phyloP scores from a whole-genome alignment of 805 yeast genomes.

The Candida adriatica region DNA sequence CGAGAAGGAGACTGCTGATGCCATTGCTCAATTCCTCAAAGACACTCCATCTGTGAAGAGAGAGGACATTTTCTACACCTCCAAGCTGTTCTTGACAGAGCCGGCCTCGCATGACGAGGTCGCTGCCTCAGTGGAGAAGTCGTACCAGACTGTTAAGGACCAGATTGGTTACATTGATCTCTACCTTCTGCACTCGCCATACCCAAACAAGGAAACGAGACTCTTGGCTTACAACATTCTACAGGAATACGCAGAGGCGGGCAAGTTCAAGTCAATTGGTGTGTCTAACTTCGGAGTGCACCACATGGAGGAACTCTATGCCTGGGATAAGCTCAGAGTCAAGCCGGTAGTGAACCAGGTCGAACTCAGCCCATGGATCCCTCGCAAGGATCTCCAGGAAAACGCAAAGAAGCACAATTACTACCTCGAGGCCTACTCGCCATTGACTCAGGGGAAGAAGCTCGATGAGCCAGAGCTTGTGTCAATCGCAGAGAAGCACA shows the following conservation, averaged over 20 bases:
- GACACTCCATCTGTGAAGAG: constrained; percentile 45
- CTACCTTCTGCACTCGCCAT: constrained; percentile 61
- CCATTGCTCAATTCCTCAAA: constrained; percentile 42
- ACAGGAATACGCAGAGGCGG: constrained; percentile 61
- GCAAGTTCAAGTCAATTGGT: constrained; percentile 61
- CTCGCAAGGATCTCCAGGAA: constrained; percentile 51
- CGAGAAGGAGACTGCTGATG: constrained; percentile 51
- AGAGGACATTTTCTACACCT: constrained; percentile 58
- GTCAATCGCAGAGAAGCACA: constrained; percentile 40
- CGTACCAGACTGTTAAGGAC: too few species aligned
- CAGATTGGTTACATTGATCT: constrained; percentile 76
- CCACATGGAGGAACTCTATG: constrained; percentile 54
- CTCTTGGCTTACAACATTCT: constrained; percentile 64
- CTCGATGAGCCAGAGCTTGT: constrained; percentile 47
- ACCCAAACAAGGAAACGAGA: constrained; percentile 39
- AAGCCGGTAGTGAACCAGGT: constrained; percentile 62
- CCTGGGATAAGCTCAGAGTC: constrained; percentile 45
- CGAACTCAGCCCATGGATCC: constrained; percentile 61
- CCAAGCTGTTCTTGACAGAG: too few species aligned
- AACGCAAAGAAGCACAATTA: constrained; percentile 47
- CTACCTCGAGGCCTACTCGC: constrained; percentile 67
- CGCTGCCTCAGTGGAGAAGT: too few species aligned
- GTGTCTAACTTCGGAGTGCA: constrained; percentile 65
- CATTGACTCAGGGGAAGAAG: constrained; percentile 58
- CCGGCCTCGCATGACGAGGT: too few species aligned